Evolutionary conservation across 176 grass and related monocot species (phyloP).

Genomic region (Saccharum officinarum): DNA sequence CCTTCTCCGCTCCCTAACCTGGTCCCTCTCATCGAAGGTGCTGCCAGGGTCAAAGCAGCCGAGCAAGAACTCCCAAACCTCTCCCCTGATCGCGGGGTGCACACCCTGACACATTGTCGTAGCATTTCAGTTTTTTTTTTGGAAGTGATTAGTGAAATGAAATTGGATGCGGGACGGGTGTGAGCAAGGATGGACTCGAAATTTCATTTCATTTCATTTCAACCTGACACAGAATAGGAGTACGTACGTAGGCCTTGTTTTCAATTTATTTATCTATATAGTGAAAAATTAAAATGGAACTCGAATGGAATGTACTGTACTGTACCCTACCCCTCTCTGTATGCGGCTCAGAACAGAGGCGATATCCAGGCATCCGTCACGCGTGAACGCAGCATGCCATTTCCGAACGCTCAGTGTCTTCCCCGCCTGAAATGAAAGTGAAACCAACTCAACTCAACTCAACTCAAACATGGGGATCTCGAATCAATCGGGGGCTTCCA

Average conservation of each 20-base stretch:
- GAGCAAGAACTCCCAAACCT: constrained; percentile 97
- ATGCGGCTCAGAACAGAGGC: constrained; percentile 80
- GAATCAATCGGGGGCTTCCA: background rate
- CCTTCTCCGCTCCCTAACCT: constrained; percentile 81
- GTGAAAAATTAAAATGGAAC: no score
- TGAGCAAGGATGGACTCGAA: background rate
- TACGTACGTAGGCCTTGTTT: no score
- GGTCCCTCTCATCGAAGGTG: constrained; percentile 79
- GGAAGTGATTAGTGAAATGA: background rate
- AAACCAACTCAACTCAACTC: background rate
- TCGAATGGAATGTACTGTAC: no score
- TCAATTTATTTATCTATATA: no score
- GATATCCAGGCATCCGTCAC: constrained; percentile 71
- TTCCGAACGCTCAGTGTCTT: constrained; percentile 82
- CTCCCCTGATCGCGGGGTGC: constrained; percentile 88
- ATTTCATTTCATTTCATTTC: no score
- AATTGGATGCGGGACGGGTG: background rate
- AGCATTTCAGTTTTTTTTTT: no score
- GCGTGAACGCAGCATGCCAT: constrained; percentile 82
- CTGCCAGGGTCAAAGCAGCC: constrained; percentile 86
- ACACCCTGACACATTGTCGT: constrained; percentile 76
- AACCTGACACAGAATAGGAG: no score
- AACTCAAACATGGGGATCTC: constrained; percentile 2
- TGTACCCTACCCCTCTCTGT: constrained; percentile 69
- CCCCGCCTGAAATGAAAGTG: constrained; percentile 50